Evolutionary conservation across 2,329 filamentous ascomycete genomes (phyloP).

Genomic region (Macrophomina phaseolina): DNA sequence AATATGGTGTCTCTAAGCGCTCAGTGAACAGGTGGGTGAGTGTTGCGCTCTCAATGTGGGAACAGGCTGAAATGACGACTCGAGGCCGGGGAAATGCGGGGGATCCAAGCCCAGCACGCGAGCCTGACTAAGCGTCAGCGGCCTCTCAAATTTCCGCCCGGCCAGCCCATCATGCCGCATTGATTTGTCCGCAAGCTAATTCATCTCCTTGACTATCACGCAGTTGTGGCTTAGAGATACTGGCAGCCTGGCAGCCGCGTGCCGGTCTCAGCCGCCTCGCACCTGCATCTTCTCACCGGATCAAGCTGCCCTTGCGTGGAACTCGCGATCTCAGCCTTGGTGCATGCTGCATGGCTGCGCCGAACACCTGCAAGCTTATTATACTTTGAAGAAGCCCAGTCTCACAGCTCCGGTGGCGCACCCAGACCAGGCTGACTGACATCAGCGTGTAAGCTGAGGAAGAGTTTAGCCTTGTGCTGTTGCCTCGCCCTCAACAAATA

Average conservation of each 20-base stretch:
- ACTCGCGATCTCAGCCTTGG: neutral
- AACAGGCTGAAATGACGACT: slow-evolving; percentile 15
- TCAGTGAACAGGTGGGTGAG: neutral
- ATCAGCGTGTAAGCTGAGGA: neutral
- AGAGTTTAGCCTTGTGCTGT: neutral
- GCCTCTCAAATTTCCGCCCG: neutral
- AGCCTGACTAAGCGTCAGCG: neutral
- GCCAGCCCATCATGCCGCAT: neutral
- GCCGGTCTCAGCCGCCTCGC: neutral
- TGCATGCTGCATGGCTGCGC: neutral
- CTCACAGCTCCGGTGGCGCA: neutral
- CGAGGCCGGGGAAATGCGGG: slow-evolving; percentile 18
- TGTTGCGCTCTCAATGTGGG: slow-evolving; percentile 2
- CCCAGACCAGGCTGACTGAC: neutral
- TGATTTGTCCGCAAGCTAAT: neutral
- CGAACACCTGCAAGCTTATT: neutral
- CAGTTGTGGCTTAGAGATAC: neutral
- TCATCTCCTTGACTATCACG: neutral
- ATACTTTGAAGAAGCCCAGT: neutral
- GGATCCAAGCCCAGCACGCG: slow-evolving; percentile 14
- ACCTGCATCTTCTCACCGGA: neutral
- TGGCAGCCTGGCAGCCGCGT: neutral
- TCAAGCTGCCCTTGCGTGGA: neutral
- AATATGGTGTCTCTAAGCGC: neutral
- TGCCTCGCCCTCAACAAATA: neutral